Percentiles rank a stretch among this genome's conserved stretches.
phyloP scores from a whole-genome alignment of 2,329 filamentous ascomycete genomes.

The Rutstroemia sydowiana region DNA sequence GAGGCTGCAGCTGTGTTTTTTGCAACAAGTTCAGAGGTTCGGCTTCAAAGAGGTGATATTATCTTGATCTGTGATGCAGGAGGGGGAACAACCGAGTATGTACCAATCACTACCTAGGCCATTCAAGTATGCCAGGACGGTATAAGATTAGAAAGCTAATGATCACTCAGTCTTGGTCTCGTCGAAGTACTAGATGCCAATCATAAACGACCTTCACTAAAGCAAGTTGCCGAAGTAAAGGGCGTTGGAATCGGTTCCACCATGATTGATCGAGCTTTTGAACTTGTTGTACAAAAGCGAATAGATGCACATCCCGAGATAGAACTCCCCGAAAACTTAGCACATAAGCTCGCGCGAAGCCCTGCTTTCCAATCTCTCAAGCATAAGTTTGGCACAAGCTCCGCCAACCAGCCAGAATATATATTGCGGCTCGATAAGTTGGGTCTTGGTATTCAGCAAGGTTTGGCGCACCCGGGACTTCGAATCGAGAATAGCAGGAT shows the following conservation, averaged over 20 bases:
- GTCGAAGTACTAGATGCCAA: constrained; percentile 35
- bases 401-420: constrained; percentile 35
- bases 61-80: constrained; percentile 44
- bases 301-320: constrained; percentile 30
- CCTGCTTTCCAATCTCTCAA: constrained; percentile 35
- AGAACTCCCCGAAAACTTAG: constrained; percentile 33
- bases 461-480: background rate
- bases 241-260: constrained; percentile 41
- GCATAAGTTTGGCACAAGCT: constrained; percentile 38
- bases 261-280: constrained; percentile 38
- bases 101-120: too few relatives aligned
- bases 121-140: background rate
- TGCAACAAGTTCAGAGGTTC: constrained; percentile 19
- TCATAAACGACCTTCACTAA: constrained; percentile 24
- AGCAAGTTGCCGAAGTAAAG: constrained; percentile 34
- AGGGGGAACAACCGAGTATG: constrained; percentile 35
- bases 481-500: background rate
- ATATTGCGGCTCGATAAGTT: constrained; percentile 32
- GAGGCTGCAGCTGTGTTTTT: constrained; percentile 46
- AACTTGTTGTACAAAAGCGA: constrained; percentile 33
- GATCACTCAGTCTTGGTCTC: constrained; percentile 24
- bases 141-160: background rate
- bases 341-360: constrained; percentile 33
- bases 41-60: constrained; percentile 28
- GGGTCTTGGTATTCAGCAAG: background rate